Conservation (phyloP, 2,329 filamentous ascomycete genomes). For the Fusarium tupiense region DNA sequence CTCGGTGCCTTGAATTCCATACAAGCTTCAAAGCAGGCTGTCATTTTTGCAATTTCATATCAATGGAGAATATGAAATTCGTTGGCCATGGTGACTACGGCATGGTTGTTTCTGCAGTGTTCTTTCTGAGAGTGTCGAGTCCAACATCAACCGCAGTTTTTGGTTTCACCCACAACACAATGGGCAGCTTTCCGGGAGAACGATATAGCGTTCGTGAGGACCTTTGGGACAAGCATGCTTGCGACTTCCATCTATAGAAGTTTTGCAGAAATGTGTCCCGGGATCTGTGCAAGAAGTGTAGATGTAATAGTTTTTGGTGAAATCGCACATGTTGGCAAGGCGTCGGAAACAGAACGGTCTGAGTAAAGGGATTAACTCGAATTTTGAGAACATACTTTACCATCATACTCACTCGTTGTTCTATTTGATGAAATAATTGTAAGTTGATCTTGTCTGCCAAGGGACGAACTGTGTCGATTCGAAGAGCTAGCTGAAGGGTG, state of each 20-base stretch:
- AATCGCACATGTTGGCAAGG: conserved; percentile 64
- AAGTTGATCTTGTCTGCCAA: not conserved
- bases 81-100: not conserved
- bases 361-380: not conserved
- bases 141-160: not conserved
- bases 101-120: not conserved
- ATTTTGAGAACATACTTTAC: not conserved
- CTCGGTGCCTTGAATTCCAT: not conserved
- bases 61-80: not conserved
- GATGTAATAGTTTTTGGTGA: conserved; percentile 81
- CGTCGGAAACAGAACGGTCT: not conserved
- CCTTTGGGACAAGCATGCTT: conserved; percentile 68
- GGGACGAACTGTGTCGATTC: not conserved
- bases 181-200: conserved; percentile 70
- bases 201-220: conserved; percentile 79
- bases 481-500: not conserved
- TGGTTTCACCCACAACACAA: conserved; percentile 52
- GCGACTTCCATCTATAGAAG: conserved; percentile 71
- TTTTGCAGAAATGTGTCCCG: conserved; percentile 75
- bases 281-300: conserved; percentile 77
- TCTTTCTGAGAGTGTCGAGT: conserved; percentile 9
- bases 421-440: not conserved
- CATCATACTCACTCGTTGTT: not conserved
- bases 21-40: not conserved
- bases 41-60: not conserved